Conservation (phyloP, 768 basidiomycete species). For the Dentipellis fragilis region DNA sequence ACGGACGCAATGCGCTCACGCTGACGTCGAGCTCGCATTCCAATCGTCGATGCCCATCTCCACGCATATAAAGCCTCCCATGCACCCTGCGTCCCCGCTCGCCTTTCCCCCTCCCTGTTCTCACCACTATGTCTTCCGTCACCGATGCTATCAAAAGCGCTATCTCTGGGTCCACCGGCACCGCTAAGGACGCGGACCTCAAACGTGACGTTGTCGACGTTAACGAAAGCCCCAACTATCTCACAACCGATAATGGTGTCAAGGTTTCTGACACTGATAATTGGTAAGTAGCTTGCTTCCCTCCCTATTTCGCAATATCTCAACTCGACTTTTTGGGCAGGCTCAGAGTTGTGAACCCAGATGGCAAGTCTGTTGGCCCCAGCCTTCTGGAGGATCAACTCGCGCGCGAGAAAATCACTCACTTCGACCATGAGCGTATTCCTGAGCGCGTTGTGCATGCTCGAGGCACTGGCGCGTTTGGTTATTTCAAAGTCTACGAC, state of each 20-base stretch:
- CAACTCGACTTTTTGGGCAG: conserved; percentile 28
- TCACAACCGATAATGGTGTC: conserved; percentile 59
- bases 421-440: conserved; percentile 85
- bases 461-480: conserved; percentile 72
- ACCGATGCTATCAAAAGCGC: conserved; percentile 12
- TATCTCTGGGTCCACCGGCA: not conserved
- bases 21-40: not conserved
- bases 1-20: not conserved
- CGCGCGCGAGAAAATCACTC: conserved; percentile 63
- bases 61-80: not conserved
- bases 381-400: conserved; percentile 72
- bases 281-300: conserved; percentile 32
- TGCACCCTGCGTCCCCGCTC: too few relatives aligned
- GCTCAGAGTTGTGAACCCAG: conserved; percentile 37
- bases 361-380: conserved; percentile 47
- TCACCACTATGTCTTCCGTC: conserved; percentile 4
- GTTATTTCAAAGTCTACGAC: conserved; percentile 70
- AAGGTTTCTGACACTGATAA: conserved; percentile 53
- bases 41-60: not conserved
- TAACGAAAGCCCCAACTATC: conserved; percentile 10
- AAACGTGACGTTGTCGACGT: conserved; percentile 24
- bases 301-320: not conserved
- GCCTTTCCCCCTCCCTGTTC: conserved; percentile 9
- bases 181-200: conserved; percentile 19
- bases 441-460: conserved; percentile 65